A percentile compares a stretch with the other conserved stretches of the same genome.
Conservation (phyloP, 768 basidiomycete genomes). For the Lyophyllum semitale region DNA sequence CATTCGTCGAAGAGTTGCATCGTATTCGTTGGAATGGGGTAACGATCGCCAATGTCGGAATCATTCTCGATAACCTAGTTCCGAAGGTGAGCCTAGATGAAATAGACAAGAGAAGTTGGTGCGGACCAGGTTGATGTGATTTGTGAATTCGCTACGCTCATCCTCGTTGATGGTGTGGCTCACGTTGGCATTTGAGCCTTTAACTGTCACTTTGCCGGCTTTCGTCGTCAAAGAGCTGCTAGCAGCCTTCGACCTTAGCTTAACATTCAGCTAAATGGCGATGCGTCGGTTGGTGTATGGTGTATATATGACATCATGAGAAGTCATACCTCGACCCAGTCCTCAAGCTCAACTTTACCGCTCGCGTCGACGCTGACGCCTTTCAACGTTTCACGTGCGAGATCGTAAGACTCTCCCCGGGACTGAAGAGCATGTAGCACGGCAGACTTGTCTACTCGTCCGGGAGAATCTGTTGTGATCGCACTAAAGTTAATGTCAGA, state of each 20-base stretch:
- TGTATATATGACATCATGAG: conserved; percentile 13
- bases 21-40: conserved; percentile 93
- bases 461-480: conserved; percentile 77
- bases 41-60: conserved; percentile 74
- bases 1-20: conserved; percentile 99
- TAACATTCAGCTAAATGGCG: conserved; percentile 69
- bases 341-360: conserved; percentile 95
- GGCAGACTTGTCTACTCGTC: conserved; percentile 79
- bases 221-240: conserved; percentile 50
- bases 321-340: conserved; percentile 91
- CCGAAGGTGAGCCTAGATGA: conserved; percentile 6
- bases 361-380: conserved; percentile 92
- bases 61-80: conserved; percentile 88
- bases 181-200: conserved; percentile 93
- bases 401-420: conserved; percentile 88
- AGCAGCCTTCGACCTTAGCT: conserved; percentile 59
- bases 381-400: conserved; percentile 88
- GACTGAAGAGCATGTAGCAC: conserved; percentile 79
- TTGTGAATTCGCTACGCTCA: conserved; percentile 93
- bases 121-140: conserved; percentile 92
- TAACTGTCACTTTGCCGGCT: conserved; percentile 90
- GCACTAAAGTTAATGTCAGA: conserved; percentile 43
- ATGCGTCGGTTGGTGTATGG: neutral
- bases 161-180: conserved; percentile 98
- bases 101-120: neutral